phyloP scores from a whole-genome alignment of 805 yeast genomes.

The Ogataea ganodermae region DNA sequence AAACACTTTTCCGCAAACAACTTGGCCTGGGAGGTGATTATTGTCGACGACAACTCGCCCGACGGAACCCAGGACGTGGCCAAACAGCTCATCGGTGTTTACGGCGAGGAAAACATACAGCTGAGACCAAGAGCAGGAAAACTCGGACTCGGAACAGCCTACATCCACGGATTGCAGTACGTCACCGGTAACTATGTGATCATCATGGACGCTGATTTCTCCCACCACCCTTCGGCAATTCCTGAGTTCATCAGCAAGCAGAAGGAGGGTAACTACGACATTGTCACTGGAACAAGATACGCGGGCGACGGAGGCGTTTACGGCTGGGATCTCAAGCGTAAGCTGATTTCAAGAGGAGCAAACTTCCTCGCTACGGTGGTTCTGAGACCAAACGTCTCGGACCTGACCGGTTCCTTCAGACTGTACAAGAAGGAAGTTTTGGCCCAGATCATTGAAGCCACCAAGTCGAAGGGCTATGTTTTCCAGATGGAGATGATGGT shows the following conservation, averaged over 20 bases:
- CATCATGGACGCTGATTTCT: slow-evolving; percentile 84
- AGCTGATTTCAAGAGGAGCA: slow-evolving; percentile 77
- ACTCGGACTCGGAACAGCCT: slow-evolving; percentile 79
- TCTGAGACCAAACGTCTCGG: slow-evolving; percentile 71
- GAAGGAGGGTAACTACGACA: slow-evolving; percentile 49
- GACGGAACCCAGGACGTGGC: slow-evolving; percentile 82
- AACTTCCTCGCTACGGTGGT: slow-evolving; percentile 73
- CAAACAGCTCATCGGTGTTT: slow-evolving; percentile 54
- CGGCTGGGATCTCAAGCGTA: slow-evolving; percentile 83
- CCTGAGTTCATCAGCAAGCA: slow-evolving; percentile 74
- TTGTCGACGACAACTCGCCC: slow-evolving; percentile 79
- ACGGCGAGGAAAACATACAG: slow-evolving; percentile 61
- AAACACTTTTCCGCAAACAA: slow-evolving; percentile 59
- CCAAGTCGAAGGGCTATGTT: slow-evolving; percentile 76
- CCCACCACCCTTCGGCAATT: slow-evolving; percentile 79
- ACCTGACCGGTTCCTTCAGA: slow-evolving; percentile 76
- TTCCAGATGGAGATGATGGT: slow-evolving; percentile 91
- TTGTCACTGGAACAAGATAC: slow-evolving; percentile 61
- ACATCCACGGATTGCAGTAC: slow-evolving; percentile 71
- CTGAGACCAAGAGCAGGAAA: slow-evolving; percentile 75
- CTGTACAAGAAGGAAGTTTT: slow-evolving; percentile 71
- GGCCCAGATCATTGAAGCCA: slow-evolving; percentile 63
- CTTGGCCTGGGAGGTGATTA: slow-evolving; percentile 72
- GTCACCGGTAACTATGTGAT: slow-evolving; percentile 75
- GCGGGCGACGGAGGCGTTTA: slow-evolving; percentile 82